A percentile compares a stretch with the other conserved stretches of the same genome.
These are phyloP conservation scores for Emiliania huxleyi DNA, from an alignment of 78 protist species.

Conservation along the genomic window DNA sequence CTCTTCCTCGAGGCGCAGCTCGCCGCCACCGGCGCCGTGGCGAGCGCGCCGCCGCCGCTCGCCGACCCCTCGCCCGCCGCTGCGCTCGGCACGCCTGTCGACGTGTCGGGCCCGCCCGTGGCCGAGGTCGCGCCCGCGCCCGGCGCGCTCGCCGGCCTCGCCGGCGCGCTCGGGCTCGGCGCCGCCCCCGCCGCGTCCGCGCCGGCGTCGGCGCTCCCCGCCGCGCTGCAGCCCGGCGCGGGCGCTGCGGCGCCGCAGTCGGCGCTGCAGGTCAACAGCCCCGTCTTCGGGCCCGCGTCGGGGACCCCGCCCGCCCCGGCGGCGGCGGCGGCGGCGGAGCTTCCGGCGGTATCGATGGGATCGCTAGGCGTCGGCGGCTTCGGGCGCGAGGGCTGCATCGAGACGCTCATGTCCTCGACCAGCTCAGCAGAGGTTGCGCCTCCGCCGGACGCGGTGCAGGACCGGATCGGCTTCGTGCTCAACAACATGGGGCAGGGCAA, in stretches of 20 bases:
- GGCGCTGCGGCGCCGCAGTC: neutral
- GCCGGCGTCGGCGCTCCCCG: neutral
- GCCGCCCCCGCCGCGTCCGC: neutral
- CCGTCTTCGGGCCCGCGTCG: too few species aligned
- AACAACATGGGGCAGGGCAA: constrained; percentile 82
- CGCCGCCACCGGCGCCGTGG: constrained; percentile 14
- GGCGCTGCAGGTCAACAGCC: too few species aligned
- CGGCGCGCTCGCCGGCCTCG: neutral
- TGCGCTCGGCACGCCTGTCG: neutral
- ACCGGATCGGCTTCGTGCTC: constrained; percentile 85
- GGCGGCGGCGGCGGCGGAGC: neutral
- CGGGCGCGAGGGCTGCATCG: neutral
- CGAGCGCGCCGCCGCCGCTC: neutral
- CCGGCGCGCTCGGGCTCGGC: neutral
- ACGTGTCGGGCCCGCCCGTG: neutral
- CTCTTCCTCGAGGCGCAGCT: constrained; percentile 10
- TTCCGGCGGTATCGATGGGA: neutral
- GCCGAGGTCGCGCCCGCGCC: neutral
- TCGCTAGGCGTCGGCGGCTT: neutral
- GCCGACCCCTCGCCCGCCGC: neutral
- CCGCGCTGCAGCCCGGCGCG: neutral
- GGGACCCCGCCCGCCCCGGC: neutral
- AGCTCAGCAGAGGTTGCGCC: neutral
- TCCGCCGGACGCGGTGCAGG: constrained; percentile 64
- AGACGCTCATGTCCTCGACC: neutral